Percentiles rank a stretch among this genome's conserved stretches.
phyloP scores from a whole-genome alignment of 2,329 filamentous ascomycete species.

The Curvularia sp. region DNA sequence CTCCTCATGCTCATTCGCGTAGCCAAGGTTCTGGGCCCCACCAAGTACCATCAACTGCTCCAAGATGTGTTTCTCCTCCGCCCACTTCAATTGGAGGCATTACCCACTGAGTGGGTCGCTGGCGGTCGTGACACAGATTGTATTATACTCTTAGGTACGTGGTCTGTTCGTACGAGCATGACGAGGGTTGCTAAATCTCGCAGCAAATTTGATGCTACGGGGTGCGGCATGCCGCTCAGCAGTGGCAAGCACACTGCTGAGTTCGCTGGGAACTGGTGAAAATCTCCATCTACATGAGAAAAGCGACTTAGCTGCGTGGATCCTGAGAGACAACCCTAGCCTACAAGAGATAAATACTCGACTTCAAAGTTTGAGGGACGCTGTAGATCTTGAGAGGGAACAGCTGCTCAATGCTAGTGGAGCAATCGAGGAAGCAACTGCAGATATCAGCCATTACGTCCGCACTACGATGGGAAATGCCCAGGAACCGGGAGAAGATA shows the following conservation, averaged over 20 bases:
- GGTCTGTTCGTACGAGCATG: background rate
- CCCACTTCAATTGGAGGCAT: slow-evolving; percentile 5
- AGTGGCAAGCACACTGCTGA: slow-evolving; percentile 12
- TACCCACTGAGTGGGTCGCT: background rate
- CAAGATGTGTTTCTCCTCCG: slow-evolving; percentile 12
- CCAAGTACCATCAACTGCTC: slow-evolving; percentile 7
- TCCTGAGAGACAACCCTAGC: slow-evolving; percentile 8
- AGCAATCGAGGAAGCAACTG: slow-evolving; percentile 10
- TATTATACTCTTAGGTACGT: slow-evolving; percentile 16
- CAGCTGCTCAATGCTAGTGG: slow-evolving; percentile 9
- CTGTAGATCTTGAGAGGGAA: slow-evolving; percentile 8
- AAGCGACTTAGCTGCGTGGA: slow-evolving; percentile 11
- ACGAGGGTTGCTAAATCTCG: slow-evolving; percentile 3
- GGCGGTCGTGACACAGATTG: background rate
- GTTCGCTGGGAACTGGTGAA: background rate
- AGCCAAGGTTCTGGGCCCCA: slow-evolving; percentile 6
- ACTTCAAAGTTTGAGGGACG: slow-evolving; percentile 4
- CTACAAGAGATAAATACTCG: slow-evolving; percentile 17
- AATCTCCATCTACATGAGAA: background rate
- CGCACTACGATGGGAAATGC: background rate
- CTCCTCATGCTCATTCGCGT: slow-evolving; percentile 15
- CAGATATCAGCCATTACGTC: slow-evolving; percentile 10
- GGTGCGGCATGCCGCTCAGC: slow-evolving; percentile 6
- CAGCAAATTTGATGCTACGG: slow-evolving; percentile 15
- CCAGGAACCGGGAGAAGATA: background rate